Evolutionary conservation across 73 alveolate species (phyloP).

Genomic region (Stentor coeruleus): DNA sequence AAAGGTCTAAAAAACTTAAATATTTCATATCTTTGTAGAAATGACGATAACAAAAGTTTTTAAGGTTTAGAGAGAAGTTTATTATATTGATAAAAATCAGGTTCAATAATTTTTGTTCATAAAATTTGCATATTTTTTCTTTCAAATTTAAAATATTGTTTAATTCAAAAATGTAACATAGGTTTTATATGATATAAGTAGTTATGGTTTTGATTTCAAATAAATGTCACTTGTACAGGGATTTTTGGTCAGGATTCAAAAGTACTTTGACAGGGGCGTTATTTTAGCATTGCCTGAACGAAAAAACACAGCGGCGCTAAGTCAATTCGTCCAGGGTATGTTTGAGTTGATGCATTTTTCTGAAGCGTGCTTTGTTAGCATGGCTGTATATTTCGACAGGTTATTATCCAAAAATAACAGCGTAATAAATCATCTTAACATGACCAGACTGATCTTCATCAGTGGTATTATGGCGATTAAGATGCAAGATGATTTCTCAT

Average conservation of each 20-base stretch:
- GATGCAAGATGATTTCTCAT: neutral
- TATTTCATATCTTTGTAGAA: too few relatives aligned
- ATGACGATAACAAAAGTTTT: too few relatives aligned
- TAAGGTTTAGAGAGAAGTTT: too few relatives aligned
- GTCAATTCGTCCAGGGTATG: neutral
- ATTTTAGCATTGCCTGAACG: neutral
- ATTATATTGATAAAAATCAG: too few relatives aligned
- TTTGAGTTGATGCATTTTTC: constrained; percentile 1
- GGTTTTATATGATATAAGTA: too few relatives aligned
- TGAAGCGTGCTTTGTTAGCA: constrained; percentile 6
- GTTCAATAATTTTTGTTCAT: too few relatives aligned
- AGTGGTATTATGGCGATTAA: neutral
- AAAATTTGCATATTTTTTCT: too few relatives aligned
- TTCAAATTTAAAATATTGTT: too few relatives aligned
- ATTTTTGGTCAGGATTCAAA: neutral
- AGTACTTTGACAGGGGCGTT: neutral
- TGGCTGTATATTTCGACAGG: neutral
- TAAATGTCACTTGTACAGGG: constrained; percentile 8
- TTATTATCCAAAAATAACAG: neutral
- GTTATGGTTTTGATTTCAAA: too few relatives aligned
- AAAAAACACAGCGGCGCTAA: neutral
- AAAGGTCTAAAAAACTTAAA: too few relatives aligned
- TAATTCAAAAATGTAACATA: too few relatives aligned
- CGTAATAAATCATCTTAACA: neutral
- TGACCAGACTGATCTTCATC: neutral